Percentiles rank a stretch among this genome's conserved stretches.
Conservation (phyloP, 768 basidiomycete genomes). For the Russula brevipes region DNA sequence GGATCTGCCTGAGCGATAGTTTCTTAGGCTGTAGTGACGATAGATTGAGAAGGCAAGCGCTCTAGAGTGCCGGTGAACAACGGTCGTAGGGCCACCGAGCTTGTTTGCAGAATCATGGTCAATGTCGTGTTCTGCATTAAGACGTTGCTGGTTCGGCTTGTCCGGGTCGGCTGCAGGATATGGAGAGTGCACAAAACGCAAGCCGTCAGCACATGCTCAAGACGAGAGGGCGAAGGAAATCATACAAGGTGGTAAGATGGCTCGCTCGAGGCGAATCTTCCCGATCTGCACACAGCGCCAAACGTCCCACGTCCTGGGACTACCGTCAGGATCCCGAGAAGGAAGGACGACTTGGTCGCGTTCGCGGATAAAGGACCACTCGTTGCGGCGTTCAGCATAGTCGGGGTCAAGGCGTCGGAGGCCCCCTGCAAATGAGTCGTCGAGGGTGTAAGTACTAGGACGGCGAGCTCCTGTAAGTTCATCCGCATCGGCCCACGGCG, state of each 20-base stretch:
- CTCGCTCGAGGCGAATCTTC: conserved; percentile 26
- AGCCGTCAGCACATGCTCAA: not conserved
- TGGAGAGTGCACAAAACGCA: conserved; percentile 9
- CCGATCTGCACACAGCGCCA: conserved; percentile 36
- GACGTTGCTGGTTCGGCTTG: conserved; percentile 63
- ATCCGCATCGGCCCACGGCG: conserved; percentile 15
- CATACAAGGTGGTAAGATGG: conserved; percentile 19
- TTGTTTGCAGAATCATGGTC: conserved; percentile 43
- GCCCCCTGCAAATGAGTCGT: conserved; percentile 39
- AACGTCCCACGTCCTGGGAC: conserved; percentile 15
- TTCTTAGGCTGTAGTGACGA: conserved; percentile 47
- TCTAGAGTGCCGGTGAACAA: conserved; percentile 79
- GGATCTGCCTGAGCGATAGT: conserved; percentile 18
- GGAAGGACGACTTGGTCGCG: not conserved
- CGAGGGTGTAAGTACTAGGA: conserved; percentile 25
- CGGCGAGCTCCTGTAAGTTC: conserved; percentile 11
- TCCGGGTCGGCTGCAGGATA: conserved; percentile 42
- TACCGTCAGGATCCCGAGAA: conserved; percentile 14
- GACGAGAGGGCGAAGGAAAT: not conserved
- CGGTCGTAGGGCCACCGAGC: conserved; percentile 53
- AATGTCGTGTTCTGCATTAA: conserved; percentile 53
- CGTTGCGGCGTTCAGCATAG: conserved; percentile 32
- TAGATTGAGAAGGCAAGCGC: conserved; percentile 76
- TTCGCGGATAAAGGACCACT: conserved; percentile 17
- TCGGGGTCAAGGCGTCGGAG: conserved; percentile 38